Percentiles rank a stretch among this genome's conserved stretches.
These are phyloP conservation scores for Poterioochromonas sp. DNA, from an alignment of 352 stramenopile species.

Conservation along the genomic window DNA sequence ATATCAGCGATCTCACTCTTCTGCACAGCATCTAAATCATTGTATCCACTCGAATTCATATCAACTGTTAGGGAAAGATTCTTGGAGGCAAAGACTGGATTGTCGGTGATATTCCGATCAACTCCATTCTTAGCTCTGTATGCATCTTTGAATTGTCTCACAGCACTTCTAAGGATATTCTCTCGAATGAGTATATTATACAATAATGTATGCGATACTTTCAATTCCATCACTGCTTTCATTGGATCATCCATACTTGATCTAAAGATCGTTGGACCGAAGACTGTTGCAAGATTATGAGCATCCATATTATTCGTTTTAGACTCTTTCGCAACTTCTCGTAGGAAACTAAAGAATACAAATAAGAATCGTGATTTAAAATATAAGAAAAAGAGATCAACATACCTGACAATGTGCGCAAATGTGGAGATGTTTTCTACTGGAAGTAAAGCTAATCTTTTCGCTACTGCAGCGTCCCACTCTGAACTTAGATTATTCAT, in stretches of 20 bases:
- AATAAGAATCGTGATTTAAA: too few relatives aligned
- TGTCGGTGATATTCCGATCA: too few relatives aligned
- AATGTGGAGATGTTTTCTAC: conserved; percentile 1
- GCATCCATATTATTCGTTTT: conserved; percentile 7
- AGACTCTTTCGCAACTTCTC: not conserved
- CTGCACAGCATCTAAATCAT: too few relatives aligned
- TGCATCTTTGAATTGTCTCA: not conserved
- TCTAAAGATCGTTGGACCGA: conserved; percentile 3
- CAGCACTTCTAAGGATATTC: not conserved
- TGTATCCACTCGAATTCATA: too few relatives aligned
- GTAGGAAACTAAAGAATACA: too few relatives aligned
- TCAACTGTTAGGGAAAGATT: too few relatives aligned
- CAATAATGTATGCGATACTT: not conserved
- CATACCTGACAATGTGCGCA: not conserved
- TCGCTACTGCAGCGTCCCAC: not conserved
- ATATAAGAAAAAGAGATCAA: too few relatives aligned
- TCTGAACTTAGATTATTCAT: not conserved
- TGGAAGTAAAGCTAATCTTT: not conserved
- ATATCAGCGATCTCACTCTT: too few relatives aligned
- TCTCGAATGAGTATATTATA: not conserved
- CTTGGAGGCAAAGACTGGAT: too few relatives aligned
- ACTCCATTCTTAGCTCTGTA: too few relatives aligned
- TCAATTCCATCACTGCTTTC: not conserved
- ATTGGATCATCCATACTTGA: not conserved
- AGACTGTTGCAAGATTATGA: conserved; percentile 6